Percentiles rank a stretch among this genome's conserved stretches.
phyloP scores from a whole-genome alignment of 2,329 filamentous ascomycete genomes.

The Colletotrichum acutatum region DNA sequence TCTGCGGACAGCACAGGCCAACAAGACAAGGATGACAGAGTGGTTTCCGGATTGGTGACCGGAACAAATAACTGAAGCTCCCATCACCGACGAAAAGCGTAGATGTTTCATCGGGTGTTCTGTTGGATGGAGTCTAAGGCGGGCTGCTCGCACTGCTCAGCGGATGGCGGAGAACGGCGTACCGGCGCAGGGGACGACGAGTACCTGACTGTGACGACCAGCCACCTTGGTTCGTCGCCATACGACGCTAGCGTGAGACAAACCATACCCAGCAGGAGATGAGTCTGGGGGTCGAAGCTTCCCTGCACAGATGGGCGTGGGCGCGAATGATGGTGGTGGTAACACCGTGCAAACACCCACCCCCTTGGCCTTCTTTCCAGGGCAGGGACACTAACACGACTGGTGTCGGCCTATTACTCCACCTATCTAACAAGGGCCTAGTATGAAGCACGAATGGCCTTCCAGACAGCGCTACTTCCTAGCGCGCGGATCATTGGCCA shows the following conservation, averaged over 20 bases:
- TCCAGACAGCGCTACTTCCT: background rate
- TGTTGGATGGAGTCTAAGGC: background rate
- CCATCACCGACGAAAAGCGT: background rate
- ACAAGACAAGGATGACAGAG: too few species aligned
- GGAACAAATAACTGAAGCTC: too few species aligned
- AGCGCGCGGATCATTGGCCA: background rate
- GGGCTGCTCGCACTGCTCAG: background rate
- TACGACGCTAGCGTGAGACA: background rate
- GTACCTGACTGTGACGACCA: background rate
- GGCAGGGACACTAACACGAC: background rate
- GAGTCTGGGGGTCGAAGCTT: too few species aligned
- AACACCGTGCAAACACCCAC: too few species aligned
- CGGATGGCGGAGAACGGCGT: background rate
- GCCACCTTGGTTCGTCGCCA: background rate
- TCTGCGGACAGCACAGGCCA: too few species aligned
- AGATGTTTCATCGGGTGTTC: background rate
- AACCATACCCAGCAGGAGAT: background rate
- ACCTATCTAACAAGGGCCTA: background rate
- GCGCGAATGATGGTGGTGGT: too few species aligned
- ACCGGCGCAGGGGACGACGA: background rate
- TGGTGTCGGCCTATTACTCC: background rate
- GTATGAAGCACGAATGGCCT: background rate
- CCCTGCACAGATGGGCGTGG: too few species aligned
- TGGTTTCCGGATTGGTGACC: too few species aligned
- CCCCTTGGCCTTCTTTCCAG: too few species aligned